Conservation (phyloP, 2,329 filamentous ascomycete genomes). For the Phoma sp. region DNA sequence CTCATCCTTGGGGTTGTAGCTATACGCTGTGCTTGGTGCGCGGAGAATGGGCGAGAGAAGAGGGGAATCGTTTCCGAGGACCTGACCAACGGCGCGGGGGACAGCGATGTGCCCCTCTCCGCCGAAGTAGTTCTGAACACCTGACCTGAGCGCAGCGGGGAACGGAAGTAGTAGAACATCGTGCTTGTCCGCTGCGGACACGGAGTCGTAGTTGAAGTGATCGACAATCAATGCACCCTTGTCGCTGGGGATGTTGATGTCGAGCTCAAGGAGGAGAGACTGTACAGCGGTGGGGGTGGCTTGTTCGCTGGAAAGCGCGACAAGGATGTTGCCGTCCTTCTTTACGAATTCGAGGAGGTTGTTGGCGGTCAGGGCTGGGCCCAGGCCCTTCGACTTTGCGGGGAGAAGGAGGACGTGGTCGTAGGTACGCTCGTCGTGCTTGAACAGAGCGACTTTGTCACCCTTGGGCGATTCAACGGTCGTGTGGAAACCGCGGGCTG, state of each 20-base stretch:
- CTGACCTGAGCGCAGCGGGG: constrained; percentile 69
- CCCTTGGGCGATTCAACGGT: constrained; percentile 70
- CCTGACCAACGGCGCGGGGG: constrained; percentile 80
- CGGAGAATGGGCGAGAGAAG: constrained; percentile 82
- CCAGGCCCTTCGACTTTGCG: constrained; percentile 89
- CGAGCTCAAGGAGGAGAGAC: constrained; percentile 83
- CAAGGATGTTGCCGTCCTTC: constrained; percentile 86
- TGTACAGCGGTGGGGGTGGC: constrained; percentile 75
- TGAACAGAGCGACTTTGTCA: constrained; percentile 73
- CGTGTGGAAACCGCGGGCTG: constrained; percentile 83
- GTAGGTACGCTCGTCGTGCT: constrained; percentile 84
- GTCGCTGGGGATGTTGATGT: constrained; percentile 85
- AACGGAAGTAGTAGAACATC: constrained; percentile 83
- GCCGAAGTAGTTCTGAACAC: constrained; percentile 78
- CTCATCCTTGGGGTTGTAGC: constrained; percentile 92
- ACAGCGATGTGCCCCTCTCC: constrained; percentile 77
- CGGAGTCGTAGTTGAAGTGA: constrained; percentile 90
- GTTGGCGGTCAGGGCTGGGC: constrained; percentile 85
- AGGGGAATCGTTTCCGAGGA: constrained; percentile 75
- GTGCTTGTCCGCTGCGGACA: constrained; percentile 80
- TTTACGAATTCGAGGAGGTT: constrained; percentile 90
- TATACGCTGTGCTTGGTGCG: constrained; percentile 85
- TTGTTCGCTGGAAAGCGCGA: constrained; percentile 77
- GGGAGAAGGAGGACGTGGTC: constrained; percentile 92
- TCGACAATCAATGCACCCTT: constrained; percentile 87